phyloP scores from a whole-genome alignment of 2,329 filamentous ascomycete species.

The Aspergillus eucalypticola region DNA sequence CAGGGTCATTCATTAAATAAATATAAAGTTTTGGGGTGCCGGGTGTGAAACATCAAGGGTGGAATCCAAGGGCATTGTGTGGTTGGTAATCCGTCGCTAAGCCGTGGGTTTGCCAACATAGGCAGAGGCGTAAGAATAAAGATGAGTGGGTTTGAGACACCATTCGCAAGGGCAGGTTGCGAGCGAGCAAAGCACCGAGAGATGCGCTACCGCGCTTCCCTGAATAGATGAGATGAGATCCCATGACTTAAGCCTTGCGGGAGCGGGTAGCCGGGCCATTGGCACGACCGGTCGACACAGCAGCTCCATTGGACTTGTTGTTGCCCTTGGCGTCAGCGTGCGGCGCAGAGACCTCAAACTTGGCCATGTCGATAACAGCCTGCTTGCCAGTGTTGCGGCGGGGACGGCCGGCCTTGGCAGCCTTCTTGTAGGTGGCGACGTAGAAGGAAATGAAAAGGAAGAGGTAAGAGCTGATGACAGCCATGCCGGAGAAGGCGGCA shows the following conservation, averaged over 20 bases:
- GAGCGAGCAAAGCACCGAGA: neutral
- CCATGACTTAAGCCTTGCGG: slow-evolving; percentile 46
- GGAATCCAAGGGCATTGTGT: slow-evolving; percentile 5
- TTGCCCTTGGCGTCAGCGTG: slow-evolving; percentile 30
- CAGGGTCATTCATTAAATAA: slow-evolving; percentile 33
- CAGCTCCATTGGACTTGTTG: slow-evolving; percentile 33
- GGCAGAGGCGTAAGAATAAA: neutral
- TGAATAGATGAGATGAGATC: neutral
- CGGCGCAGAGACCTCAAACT: slow-evolving; percentile 60
- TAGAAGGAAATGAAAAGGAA: slow-evolving; percentile 99
- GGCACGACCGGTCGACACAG: slow-evolving; percentile 41
- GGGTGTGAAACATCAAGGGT: slow-evolving; percentile 12
- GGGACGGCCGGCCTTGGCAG: slow-evolving; percentile 46
- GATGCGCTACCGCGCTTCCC: slow-evolving; percentile 4
- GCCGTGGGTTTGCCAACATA: neutral
- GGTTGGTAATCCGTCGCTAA: neutral
- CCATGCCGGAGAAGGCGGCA: slow-evolving; percentile 88
- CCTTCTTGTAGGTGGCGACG: slow-evolving; percentile 88
- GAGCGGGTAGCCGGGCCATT: slow-evolving; percentile 49
- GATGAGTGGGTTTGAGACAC: neutral
- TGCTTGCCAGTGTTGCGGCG: slow-evolving; percentile 71
- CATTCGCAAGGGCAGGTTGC: neutral
- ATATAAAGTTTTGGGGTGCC: slow-evolving; percentile 21
- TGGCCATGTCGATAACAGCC: slow-evolving; percentile 79
- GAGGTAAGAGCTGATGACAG: slow-evolving; percentile 90